Evolutionary conservation across 352 stramenopile genomes (phyloP).

Genomic region (Globisporangium cederbergense): DNA sequence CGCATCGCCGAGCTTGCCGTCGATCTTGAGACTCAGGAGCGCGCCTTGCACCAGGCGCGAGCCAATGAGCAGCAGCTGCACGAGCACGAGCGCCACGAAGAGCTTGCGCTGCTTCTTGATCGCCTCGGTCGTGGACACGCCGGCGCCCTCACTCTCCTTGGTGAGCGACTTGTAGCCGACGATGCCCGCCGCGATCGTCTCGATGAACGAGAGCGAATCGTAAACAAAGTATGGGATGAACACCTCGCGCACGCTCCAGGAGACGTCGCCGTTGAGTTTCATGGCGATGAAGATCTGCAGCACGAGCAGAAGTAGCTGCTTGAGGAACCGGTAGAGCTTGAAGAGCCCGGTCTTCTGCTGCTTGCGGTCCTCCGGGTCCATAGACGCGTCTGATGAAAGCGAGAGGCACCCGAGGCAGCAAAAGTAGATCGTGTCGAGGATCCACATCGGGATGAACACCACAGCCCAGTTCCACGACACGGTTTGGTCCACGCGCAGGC

Average conservation of each 20-base stretch:
- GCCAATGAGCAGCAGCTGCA: slow-evolving; percentile 41
- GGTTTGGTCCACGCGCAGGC: slow-evolving; percentile 65
- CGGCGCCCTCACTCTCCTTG: slow-evolving; percentile 70
- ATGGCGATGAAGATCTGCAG: slow-evolving; percentile 82
- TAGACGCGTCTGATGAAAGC: slow-evolving; percentile 34
- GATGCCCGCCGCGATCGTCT: slow-evolving; percentile 49
- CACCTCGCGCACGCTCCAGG: slow-evolving; percentile 57
- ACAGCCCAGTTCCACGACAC: slow-evolving; percentile 78
- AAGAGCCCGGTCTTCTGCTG: slow-evolving; percentile 41
- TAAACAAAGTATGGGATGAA: slow-evolving; percentile 82
- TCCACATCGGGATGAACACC: slow-evolving; percentile 81
- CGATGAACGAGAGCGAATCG: slow-evolving; percentile 65
- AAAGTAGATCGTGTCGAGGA: slow-evolving; percentile 71
- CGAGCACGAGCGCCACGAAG: slow-evolving; percentile 37
- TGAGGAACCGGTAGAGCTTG: slow-evolving; percentile 84
- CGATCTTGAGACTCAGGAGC: slow-evolving; percentile 68
- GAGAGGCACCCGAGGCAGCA: slow-evolving; percentile 70
- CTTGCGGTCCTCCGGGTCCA: slow-evolving; percentile 62
- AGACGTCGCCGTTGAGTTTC: slow-evolving; percentile 72
- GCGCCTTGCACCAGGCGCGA: slow-evolving; percentile 60
- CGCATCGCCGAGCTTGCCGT: slow-evolving; percentile 39
- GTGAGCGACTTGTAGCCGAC: slow-evolving; percentile 70
- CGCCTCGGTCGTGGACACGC: slow-evolving; percentile 59
- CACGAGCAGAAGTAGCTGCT: slow-evolving; percentile 67
- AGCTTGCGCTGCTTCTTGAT: slow-evolving; percentile 59